Evolutionary conservation across 2,329 filamentous ascomycete genomes (phyloP), one percentile per base, ranked within the genome.

Genomic region (Xylariaceae sp.): DNA sequence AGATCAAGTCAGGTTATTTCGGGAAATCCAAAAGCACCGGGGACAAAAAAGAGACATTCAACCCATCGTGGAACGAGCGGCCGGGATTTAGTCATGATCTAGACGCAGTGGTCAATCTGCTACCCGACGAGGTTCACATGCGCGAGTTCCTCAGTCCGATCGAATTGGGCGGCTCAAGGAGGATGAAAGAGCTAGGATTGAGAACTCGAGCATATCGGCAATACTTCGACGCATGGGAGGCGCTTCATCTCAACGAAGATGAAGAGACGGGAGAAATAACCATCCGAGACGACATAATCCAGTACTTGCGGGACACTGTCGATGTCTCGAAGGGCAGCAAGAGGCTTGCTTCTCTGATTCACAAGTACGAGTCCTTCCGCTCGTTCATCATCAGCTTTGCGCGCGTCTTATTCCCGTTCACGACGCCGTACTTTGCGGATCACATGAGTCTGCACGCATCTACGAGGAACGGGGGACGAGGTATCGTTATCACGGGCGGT

Each of bases 401-500:
- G 1, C 62, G 62, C 17, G 55, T 73, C 14, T 67, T 77, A 9
- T 73, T 71, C 53, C 69, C 69, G 4, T 71, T 66, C 61, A 70
- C 70, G 7, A 64, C 64, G 7, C 71, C 73, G 10, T 75, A 75
- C 48, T 75, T 73, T 58, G 62, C 70, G 3, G 71, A 76, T 50
- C 73, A 75, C 51, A 74, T 75, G 68, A 69, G 68, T 6, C 60
- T 75, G 2, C 73, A 73, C 51, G 61, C 71, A 2, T 69, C 73
- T 45, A 67, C 74, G 54, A 70, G 73, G 57, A 66, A 67, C 41
- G 73, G 69, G 5, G 73, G 73, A 1, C 63, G 69, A 9, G 74
- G 74, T 7, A 70, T 76, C 42, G 75, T 76, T 2, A 69, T 76
- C 16, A 73, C 73, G 0, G 73, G 71, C 13, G 74, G 73, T 5